Percentiles rank a stretch among this genome's conserved stretches.
These are phyloP conservation scores for Amauroascus verrucosus DNA, from an alignment of 2,329 filamentous ascomycete species.

Conservation along the genomic window DNA sequence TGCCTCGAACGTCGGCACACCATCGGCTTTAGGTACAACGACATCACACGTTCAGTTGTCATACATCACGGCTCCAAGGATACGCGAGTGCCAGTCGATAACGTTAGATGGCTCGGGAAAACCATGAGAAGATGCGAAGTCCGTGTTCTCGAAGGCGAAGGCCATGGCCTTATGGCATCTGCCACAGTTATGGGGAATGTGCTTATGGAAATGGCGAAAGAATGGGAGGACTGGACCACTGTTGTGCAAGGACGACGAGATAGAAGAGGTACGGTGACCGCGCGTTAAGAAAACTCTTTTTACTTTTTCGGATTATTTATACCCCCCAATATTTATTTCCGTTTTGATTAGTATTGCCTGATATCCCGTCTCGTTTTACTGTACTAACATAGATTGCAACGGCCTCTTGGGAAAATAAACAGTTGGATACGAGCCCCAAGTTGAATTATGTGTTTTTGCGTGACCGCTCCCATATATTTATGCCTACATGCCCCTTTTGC, in stretches of 20 bases:
- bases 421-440: not conserved
- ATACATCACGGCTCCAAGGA: slow-evolving; percentile 92
- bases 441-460: not conserved
- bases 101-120: slow-evolving; percentile 87
- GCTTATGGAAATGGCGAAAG: slow-evolving; percentile 84
- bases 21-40: slow-evolving; percentile 93
- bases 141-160: slow-evolving; percentile 77
- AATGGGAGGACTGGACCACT: slow-evolving; percentile 82
- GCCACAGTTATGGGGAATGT: slow-evolving; percentile 86
- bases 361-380: not conserved
- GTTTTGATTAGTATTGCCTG: not conserved
- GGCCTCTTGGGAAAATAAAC: not conserved
- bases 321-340: not conserved
- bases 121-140: slow-evolving; percentile 92
- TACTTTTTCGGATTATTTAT: not conserved
- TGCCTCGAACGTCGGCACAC: slow-evolving; percentile 83
- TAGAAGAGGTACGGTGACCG: slow-evolving; percentile 23
- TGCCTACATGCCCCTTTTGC: slow-evolving; percentile 2
- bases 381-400: slow-evolving; percentile 4
- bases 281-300: not conserved
- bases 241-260: slow-evolving; percentile 39
- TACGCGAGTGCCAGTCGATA: slow-evolving; percentile 84
- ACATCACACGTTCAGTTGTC: slow-evolving; percentile 81
- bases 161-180: slow-evolving; percentile 92
- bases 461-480: not conserved